Base-by-base conservation (phyloP, 2,329 filamentous ascomycete genomes). In the Aspergillus cejpii region DNA sequence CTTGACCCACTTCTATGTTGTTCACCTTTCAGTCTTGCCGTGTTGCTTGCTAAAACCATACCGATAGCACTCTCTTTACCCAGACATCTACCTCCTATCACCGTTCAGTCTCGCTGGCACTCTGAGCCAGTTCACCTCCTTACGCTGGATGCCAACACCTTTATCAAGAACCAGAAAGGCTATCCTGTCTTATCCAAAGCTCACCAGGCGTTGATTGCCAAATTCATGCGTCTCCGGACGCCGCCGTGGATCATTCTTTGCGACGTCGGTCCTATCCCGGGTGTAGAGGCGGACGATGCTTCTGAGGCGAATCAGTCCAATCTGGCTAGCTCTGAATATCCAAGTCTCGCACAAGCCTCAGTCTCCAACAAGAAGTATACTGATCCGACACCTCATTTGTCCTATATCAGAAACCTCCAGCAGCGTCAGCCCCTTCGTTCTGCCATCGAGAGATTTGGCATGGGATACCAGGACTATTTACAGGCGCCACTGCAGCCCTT, bases 401-500 rank as follows among this genome's bases (percentile, higher is more conserved):
- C 81, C 3, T 98, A 98, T 61, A 73, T 98, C 47, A 79, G 84
- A 52, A 84, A 92, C 67, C 72, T 98, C 1, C 89, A 97, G 64
- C 77, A 81, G 38, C 85, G 86, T 47, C 91, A 97, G 60, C 82
- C 84, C 6, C 74, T 82, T 2, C 73, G 76, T 33, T 76, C 76
- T 15, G 68, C 74, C 3, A 75, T 87, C 41, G 83, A 87, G 60
- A 73, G 75, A 24, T 86, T 86, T 55, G 81, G 81, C 11, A 72
- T 79, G 15, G 83, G 83, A 2, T 87, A 86, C 56, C 94, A 98
- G 60, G 92, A 98, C 65, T 98, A 92, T 75, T 75, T 98, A 8
- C 92, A 98, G 65, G 90, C 90, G 1, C 92, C 92, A 2, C 74
- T 98, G 31, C 94, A 98, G 64, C 92, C 92, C 0, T 75, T 98